These are phyloP conservation scores for Kazachstania kunashirensis DNA, from an alignment of 805 yeast genomes.

Conservation along the genomic window DNA sequence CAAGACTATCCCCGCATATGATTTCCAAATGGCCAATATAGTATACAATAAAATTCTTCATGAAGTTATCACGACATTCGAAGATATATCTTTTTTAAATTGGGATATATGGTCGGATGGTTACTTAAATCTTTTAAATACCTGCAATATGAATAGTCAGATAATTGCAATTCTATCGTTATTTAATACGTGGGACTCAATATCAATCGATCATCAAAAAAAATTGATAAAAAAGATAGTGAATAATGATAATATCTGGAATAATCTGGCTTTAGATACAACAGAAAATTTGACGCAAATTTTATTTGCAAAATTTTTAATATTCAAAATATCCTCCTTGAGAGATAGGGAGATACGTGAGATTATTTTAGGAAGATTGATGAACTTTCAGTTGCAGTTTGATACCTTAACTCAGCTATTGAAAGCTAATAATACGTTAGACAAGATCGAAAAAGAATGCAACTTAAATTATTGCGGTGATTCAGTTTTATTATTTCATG, in stretches of 20 bases:
- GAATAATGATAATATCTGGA: conserved; percentile 9
- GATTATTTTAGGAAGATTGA: background rate
- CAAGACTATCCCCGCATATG: conserved; percentile 21
- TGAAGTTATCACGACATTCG: conserved; percentile 16
- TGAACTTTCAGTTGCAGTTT: background rate
- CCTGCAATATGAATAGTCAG: conserved; percentile 21
- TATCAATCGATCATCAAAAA: conserved; percentile 11
- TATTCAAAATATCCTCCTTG: conserved; percentile 10
- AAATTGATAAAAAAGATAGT: conserved; percentile 5
- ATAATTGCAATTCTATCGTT: conserved; percentile 16
- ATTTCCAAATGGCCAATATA: conserved; percentile 18
- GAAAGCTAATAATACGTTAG: background rate
- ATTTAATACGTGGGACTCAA: conserved; percentile 23
- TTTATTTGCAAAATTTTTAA: conserved; percentile 12
- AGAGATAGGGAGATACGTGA: background rate
- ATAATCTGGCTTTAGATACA: conserved; percentile 11
- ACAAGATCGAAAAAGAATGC: background rate
- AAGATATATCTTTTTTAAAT: conserved; percentile 9
- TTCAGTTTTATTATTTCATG: conserved; percentile 15
- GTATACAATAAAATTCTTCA: conserved; percentile 23
- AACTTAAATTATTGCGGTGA: background rate
- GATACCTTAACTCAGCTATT: background rate
- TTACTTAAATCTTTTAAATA: conserved; percentile 18
- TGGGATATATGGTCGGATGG: conserved; percentile 26
- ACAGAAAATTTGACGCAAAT: conserved; percentile 10